A percentile compares a stretch with the other conserved stretches of the same genome.
phyloP scores from a whole-genome alignment of 2,329 filamentous ascomycete genomes.

The Penicillium sp. region DNA sequence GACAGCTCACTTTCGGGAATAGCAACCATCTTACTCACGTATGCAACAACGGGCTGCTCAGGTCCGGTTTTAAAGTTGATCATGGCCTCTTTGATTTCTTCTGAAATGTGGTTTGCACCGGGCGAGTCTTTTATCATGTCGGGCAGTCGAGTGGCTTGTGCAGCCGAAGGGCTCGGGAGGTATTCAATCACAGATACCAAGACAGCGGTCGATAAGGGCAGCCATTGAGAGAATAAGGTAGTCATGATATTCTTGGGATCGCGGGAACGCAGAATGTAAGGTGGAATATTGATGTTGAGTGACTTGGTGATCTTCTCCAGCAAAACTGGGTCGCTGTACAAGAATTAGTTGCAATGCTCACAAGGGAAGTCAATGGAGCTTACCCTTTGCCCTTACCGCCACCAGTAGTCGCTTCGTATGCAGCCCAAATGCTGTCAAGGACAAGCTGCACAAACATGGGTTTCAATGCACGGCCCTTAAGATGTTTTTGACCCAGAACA shows the following conservation, averaged over 20 bases:
- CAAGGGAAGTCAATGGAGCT: conserved; percentile 34
- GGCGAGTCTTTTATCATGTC: conserved; percentile 77
- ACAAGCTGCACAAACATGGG: conserved; percentile 98
- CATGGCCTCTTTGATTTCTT: conserved; percentile 74
- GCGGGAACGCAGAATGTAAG: conserved; percentile 78
- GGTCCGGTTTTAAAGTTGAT: conserved; percentile 68
- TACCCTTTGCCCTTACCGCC: conserved; percentile 78
- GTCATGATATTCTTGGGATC: conserved; percentile 82
- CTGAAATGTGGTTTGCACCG: conserved; percentile 68
- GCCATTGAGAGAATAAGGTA: conserved; percentile 82
- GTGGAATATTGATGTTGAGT: conserved; percentile 75
- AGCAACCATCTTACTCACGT: conserved; percentile 98
- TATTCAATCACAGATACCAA: conserved; percentile 93
- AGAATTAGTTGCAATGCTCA: conserved; percentile 32
- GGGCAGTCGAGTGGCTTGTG: conserved; percentile 77
- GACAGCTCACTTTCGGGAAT: conserved; percentile 89
- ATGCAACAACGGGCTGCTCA: conserved; percentile 80
- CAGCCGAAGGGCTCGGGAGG: conserved; percentile 75
- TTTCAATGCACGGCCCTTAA: conserved; percentile 87
- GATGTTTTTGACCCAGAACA: conserved; percentile 82
- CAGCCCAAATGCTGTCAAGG: conserved; percentile 92
- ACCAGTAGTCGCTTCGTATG: conserved; percentile 85
- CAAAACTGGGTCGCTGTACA: conserved; percentile 65
- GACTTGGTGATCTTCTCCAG: conserved; percentile 96
- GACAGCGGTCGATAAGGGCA: conserved; percentile 87